These are phyloP conservation scores for Candolleomyces efflorescens DNA, from an alignment of 768 basidiomycete genomes.

Conservation along the genomic window DNA sequence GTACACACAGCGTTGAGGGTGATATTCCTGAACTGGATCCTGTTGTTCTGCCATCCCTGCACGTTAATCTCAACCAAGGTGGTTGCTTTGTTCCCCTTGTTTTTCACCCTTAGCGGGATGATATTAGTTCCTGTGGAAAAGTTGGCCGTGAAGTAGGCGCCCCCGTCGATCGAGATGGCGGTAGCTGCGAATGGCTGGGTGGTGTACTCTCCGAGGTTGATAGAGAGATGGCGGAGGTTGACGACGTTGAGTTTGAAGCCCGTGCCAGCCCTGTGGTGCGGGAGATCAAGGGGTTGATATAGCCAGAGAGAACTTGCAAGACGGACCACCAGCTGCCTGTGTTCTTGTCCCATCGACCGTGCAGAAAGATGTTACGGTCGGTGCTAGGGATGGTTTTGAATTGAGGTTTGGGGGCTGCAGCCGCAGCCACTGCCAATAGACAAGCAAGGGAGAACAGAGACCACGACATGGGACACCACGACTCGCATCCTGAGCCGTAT, in stretches of 20 bases:
- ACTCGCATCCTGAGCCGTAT: not conserved
- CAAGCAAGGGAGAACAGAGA: not conserved
- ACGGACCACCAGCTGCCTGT: slow-evolving; percentile 56
- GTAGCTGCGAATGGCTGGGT: slow-evolving; percentile 41
- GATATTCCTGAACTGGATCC: slow-evolving; percentile 47
- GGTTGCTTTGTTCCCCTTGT: not conserved
- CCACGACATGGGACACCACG: not conserved
- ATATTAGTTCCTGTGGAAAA: slow-evolving; percentile 41
- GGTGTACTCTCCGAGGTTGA: slow-evolving; percentile 48
- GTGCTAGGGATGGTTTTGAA: slow-evolving; percentile 25
- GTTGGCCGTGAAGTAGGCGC: slow-evolving; percentile 41
- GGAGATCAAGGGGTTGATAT: not conserved
- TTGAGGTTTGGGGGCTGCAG: slow-evolving; percentile 4
- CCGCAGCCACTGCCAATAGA: not conserved
- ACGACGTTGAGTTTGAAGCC: slow-evolving; percentile 48
- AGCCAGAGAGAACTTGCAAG: too few relatives aligned
- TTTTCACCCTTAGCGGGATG: slow-evolving; percentile 30
- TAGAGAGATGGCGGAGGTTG: slow-evolving; percentile 35
- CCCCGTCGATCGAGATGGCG: slow-evolving; percentile 47
- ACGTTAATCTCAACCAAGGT: slow-evolving; percentile 44
- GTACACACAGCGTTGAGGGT: slow-evolving; percentile 37
- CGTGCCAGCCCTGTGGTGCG: slow-evolving; percentile 42
- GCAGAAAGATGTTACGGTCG: slow-evolving; percentile 42
- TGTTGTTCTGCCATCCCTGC: slow-evolving; percentile 58
- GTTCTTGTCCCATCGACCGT: slow-evolving; percentile 49